Evolutionary conservation across 1,284 basidiomycete species (phyloP).

Genomic region (Erythrobasidium hasegawianum): DNA sequence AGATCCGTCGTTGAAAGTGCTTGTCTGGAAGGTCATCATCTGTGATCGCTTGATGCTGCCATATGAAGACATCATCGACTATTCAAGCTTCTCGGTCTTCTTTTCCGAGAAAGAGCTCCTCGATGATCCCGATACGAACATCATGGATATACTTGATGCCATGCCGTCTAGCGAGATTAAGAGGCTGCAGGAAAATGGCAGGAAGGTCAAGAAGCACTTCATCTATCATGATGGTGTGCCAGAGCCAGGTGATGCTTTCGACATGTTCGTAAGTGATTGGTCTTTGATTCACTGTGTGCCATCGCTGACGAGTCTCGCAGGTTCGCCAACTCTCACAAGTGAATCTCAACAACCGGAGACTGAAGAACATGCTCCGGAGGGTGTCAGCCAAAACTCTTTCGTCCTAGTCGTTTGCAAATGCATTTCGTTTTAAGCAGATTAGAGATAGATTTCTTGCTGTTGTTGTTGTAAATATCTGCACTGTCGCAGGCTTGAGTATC

Average conservation of each 20-base stretch:
- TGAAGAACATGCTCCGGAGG: slow-evolving; percentile 12
- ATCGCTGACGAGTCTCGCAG: background rate
- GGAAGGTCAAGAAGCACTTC: slow-evolving; percentile 28
- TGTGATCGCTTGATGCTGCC: slow-evolving; percentile 31
- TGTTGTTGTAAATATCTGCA: too few relatives aligned
- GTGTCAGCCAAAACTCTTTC: background rate
- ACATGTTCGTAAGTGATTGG: slow-evolving; percentile 19
- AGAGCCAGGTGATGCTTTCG: slow-evolving; percentile 30
- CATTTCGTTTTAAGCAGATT: too few relatives aligned
- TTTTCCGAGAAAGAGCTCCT: slow-evolving; percentile 26
- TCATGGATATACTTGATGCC: slow-evolving; percentile 25
- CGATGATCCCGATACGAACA: slow-evolving; percentile 24
- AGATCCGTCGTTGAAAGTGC: background rate
- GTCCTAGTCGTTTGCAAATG: too few relatives aligned
- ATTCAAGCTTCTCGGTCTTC: slow-evolving; percentile 29
- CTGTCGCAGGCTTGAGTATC: too few relatives aligned
- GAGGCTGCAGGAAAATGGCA: slow-evolving; percentile 24
- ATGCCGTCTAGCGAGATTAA: slow-evolving; percentile 24
- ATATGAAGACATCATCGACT: slow-evolving; percentile 28
- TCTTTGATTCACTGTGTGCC: background rate
- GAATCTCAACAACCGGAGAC: background rate
- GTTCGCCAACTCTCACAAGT: slow-evolving; percentile 4
- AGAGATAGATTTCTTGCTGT: too few relatives aligned
- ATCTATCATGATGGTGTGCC: slow-evolving; percentile 23
- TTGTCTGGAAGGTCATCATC: slow-evolving; percentile 4